Evolutionary conservation across 2,329 filamentous ascomycete genomes (phyloP), one percentile per base, ranked within the genome.

Genomic region (Phyllachora maydis): DNA sequence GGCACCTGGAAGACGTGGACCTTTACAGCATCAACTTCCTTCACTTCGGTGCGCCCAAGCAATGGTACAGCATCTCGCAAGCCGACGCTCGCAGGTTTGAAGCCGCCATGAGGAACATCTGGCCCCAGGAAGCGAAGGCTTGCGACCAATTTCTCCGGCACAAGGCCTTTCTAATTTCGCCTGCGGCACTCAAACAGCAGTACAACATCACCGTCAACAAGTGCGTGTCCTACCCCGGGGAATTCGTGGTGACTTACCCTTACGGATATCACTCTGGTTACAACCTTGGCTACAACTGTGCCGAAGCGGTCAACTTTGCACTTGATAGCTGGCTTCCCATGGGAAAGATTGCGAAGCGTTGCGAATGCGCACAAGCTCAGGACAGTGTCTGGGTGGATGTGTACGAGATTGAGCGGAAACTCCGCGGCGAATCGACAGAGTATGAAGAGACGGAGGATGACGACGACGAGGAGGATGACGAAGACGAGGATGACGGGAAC

Each of bases 11-110:
- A 45, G 88, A 98, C 43, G 85, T 98, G 19, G 88, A 98, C 52
- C 65, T 98, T 4, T 98, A 98, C 66, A 95, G 83, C 45, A 98
- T 98, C 60, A 98, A 98, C 52, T 98, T 93, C 46, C 82, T 98
- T 29, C 88, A 98, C 42, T 98, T 98, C 45, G 88, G 88, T 26
- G 88, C 88, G 2, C 88, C 88, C 1, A 98, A 98, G 50, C 88
- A 98, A 46, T 98, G 88, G 88, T 98, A 98, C 52, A 93, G 83
- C 47, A 95, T 98, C 34, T 92, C 85, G 1, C 90, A 95, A 45
- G 77, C 78, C 33, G 88, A 98, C 43, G 82, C 85, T 9, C 69
- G 82, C 23, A 73, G 76, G 10, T 98, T 98, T 37, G 88, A 98
- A 47, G 68, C 71, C 18, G 85, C 81, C 19, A 98, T 98, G 88